phyloP scores from a whole-genome alignment of 257 asterid genomes.

The Penstemon davidsonii region DNA sequence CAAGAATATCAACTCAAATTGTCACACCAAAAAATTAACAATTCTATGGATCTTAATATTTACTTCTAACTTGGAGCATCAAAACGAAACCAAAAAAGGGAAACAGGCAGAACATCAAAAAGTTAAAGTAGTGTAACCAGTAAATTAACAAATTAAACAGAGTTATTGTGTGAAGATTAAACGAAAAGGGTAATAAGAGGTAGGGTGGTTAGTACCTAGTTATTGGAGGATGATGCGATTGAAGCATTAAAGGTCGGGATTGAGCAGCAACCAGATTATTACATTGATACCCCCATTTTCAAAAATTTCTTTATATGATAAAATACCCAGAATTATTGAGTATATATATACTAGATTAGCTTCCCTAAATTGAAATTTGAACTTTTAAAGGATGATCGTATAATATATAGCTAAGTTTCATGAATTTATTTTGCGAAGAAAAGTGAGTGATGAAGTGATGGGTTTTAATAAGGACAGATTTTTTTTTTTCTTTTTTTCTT shows the following conservation, averaged over 20 bases:
- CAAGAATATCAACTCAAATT: slow-evolving; percentile 1
- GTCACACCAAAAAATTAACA: slow-evolving; percentile 14
- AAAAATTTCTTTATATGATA: neutral
- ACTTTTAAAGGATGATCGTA: neutral
- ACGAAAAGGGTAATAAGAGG: neutral
- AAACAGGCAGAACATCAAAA: neutral
- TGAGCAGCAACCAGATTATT: slow-evolving; percentile 39
- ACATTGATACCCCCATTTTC: slow-evolving; percentile 41
- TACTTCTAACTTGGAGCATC: neutral
- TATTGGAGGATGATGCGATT: slow-evolving; percentile 34
- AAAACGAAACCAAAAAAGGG: neutral
- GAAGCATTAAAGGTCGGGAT: slow-evolving; percentile 45
- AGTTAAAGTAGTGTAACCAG: neutral
- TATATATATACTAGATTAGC: too few relatives aligned
- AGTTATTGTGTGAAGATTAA: neutral
- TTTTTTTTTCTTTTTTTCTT: too few relatives aligned
- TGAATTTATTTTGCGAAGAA: neutral
- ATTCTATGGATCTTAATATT: too few relatives aligned
- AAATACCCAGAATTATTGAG: neutral
- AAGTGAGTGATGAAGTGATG: neutral
- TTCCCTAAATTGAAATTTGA: too few relatives aligned
- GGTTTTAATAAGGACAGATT: neutral
- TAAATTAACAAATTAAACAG: neutral
- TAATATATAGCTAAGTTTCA: neutral
- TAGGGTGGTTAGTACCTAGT: slow-evolving; percentile 42